These are phyloP conservation scores for thale cress (Arabidopsis thaliana) DNA, from an alignment of 345 rosid genomes.

Conservation along the genomic window TAIR10.1 NC_003070.9:20517001-20517500, in stretches of 20 bases:
- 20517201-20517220: background rate
- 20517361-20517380: background rate
- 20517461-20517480: background rate
- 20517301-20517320: conserved; percentile 4
- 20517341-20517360: background rate
- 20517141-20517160: background rate
- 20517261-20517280: background rate
- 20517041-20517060: background rate
- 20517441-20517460: background rate
- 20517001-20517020: background rate
- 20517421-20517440: background rate
- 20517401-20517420: background rate
- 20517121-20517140: background rate
- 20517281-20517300: background rate
- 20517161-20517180: background rate
- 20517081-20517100: background rate
- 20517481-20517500: background rate
- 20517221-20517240: background rate
- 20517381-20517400: background rate
- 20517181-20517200: background rate
- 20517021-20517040: background rate
- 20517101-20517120: background rate
- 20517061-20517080: background rate
- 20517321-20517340: conserved; percentile 39
- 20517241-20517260: background rate